These are phyloP conservation scores for Ensete glaucum DNA, from an alignment of 176 grass and related monocot genomes.

Conservation along the genomic window DNA sequence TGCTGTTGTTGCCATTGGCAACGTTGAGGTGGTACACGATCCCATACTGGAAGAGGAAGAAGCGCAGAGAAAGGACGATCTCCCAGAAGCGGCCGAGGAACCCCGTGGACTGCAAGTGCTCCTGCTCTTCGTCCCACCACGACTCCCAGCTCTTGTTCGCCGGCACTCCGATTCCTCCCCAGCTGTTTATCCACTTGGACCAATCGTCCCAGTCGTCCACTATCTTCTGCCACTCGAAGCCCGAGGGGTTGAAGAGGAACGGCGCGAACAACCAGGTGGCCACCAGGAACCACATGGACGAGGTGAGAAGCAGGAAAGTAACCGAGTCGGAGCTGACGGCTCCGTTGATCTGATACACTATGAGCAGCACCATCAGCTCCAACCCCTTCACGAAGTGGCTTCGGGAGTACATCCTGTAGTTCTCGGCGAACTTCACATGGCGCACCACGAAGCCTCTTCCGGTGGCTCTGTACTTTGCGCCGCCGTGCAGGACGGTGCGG, in stretches of 20 bases:
- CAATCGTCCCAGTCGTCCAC: conserved; percentile 55
- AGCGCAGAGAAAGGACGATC: conserved; percentile 38
- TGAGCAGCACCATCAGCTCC: conserved; percentile 68
- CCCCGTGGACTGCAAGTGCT: conserved; percentile 43
- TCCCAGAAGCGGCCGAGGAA: conserved; percentile 50
- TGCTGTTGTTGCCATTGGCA: conserved; percentile 36
- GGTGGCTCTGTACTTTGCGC: conserved; percentile 72
- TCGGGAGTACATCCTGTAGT: conserved; percentile 69
- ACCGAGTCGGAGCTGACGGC: conserved; percentile 14
- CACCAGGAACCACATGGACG: conserved; percentile 58
- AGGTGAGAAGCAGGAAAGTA: conserved; percentile 21
- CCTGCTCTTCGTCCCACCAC: conserved; percentile 64
- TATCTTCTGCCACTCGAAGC: conserved; percentile 6
- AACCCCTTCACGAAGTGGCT: conserved; percentile 87
- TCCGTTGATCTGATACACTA: conserved; percentile 60
- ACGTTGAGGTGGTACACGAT: conserved; percentile 64
- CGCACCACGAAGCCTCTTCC: conserved; percentile 93
- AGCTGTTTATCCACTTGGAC: conserved; percentile 52
- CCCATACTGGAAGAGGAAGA: conserved; percentile 60
- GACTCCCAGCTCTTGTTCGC: conserved; percentile 56
- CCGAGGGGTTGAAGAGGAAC: neutral
- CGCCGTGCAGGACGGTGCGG: conserved; percentile 75
- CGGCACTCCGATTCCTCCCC: conserved; percentile 49
- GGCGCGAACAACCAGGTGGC: conserved; percentile 50
- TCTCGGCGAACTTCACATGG: conserved; percentile 86